Evolutionary conservation across 139 green algal genomes (phyloP).

Genomic region (Chlorella vulgaris): DNA sequence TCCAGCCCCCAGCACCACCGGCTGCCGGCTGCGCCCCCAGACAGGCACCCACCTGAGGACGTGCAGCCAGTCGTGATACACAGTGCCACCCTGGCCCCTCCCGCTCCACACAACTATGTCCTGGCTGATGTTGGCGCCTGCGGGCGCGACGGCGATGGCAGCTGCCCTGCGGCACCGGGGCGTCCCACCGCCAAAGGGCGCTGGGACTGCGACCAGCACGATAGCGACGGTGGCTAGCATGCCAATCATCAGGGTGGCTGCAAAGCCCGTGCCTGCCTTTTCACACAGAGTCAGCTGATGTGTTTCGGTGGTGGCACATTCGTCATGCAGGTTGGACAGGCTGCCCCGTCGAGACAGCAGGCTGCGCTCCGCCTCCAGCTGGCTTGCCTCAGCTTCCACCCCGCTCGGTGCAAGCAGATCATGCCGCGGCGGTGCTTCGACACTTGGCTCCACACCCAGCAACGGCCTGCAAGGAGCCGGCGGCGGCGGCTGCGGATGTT

Average conservation of each 20-base stretch:
- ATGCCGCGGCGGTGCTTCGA: background rate
- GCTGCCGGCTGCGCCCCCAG: too few species aligned
- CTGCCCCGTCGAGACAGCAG: background rate
- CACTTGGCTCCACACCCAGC: background rate
- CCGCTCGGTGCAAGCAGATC: too few species aligned
- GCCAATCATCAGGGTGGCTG: background rate
- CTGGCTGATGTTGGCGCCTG: slow-evolving; percentile 8
- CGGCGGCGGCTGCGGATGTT: background rate
- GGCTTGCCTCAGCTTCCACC: background rate
- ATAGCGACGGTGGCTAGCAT: background rate
- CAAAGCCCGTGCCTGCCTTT: background rate
- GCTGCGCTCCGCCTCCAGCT: background rate
- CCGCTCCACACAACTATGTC: slow-evolving; percentile 28
- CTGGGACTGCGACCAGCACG: background rate
- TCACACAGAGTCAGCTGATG: background rate
- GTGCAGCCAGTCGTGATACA: background rate
- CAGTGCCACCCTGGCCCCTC: background rate
- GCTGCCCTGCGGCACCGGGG: slow-evolving; percentile 6
- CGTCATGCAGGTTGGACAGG: background rate
- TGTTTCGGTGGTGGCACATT: background rate
- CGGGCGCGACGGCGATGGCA: slow-evolving; percentile 6
- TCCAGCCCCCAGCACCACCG: too few species aligned
- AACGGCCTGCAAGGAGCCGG: too few species aligned
- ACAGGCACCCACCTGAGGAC: background rate
- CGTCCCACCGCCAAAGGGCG: background rate